Evolutionary conservation across 805 yeast genomes (phyloP), one percentile per base, ranked within the genome.

Genomic region (Starmerella gropengiesseri): DNA sequence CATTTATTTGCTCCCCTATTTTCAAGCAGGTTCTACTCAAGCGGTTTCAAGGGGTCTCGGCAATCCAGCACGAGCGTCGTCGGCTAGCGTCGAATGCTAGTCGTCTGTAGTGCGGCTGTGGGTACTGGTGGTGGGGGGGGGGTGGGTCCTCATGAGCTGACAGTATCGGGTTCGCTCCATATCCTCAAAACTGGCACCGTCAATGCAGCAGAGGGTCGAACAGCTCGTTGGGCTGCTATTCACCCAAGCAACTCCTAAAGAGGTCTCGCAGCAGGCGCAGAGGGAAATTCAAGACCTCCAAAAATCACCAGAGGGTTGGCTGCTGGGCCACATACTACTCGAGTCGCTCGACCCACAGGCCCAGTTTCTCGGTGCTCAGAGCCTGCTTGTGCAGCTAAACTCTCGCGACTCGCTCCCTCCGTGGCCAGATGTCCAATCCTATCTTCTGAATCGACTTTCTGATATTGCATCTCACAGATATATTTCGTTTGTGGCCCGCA

Each of bases 331-430:
- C 27, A 51, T 60, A 30, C 64, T 84, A 17, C 61, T 84, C 7
- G 46, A 46, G 36, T 47, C 60, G 2, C 31, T 48, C 14, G 55
- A 58, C 20, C 53, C 64, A 4, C 54, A 61, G 32, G 57, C 60
- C 28, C 74, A 76, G 54, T 84, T 79, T 57, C 78, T 84, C 54
- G 95, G 94, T 0, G 94, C 93, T 0, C 67, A 81, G 44, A 84
- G 94, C 0, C 76, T 74, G 45, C 71, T 84, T 0, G 91, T 84
- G 16, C 44, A 52, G 25, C 40, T 54, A 12, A 47, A 51, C 37
- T 45, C 44, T 9, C 44, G 48, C 17, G 13, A 28, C 22, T 5
- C 16, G 29, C 31, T 46, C 7, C 45, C 47, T 22, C 11, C 45
- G 27, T 54, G 55, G 47, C 18, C 22, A 8, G 25, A 36, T 1